Evolutionary conservation across 805 yeast species (phyloP), one percentile per base, ranked within the genome.

Genomic region (Candida tallmaniae): DNA sequence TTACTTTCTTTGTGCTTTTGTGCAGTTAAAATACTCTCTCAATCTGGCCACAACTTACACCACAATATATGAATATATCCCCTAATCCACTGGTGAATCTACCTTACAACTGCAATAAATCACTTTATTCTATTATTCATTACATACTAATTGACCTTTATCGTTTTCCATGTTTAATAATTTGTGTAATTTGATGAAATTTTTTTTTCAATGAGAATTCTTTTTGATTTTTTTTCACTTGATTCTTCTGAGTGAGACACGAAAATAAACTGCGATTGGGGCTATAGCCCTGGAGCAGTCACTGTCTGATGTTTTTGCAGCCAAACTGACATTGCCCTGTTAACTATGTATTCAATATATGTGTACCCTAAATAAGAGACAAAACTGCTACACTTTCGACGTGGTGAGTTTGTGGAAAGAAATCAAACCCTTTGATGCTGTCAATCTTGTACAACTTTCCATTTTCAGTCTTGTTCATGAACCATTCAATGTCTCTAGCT

Each of bases 81-180:
- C n/a, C n/a, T n/a, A n/a, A n/a, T n/a, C n/a, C n/a, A n/a, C n/a
- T n/a, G n/a, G n/a, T n/a, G n/a, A n/a, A n/a, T n/a, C n/a, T n/a
- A n/a, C n/a, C n/a, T n/a, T n/a, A n/a, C n/a, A n/a, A n/a, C n/a
- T n/a, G n/a, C n/a, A n/a, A n/a, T n/a, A n/a, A n/a, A n/a, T n/a
- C n/a, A 20, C 23, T 20, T 20, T 7, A 20, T 10, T 20, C 23
- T 20, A 20, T 20, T 20, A 20, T 26, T 26, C 23, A 12, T 32
- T 56, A 86, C 96, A 73, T 85, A 87, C 97, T 76, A 88, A 82
- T 80, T 88, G 95, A 74, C 98, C 97, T 80, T 86, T 88, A 73
- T 93, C 97, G 98, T 93, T 90, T 83, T 90, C 97, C 98, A 90
- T 90, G 66, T 73, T 87, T 83, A 22, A 12, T 44, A n/a, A 28